Evolutionary conservation across 306 rosid species (phyloP).

Genomic region (Rubus parviflorus): DNA sequence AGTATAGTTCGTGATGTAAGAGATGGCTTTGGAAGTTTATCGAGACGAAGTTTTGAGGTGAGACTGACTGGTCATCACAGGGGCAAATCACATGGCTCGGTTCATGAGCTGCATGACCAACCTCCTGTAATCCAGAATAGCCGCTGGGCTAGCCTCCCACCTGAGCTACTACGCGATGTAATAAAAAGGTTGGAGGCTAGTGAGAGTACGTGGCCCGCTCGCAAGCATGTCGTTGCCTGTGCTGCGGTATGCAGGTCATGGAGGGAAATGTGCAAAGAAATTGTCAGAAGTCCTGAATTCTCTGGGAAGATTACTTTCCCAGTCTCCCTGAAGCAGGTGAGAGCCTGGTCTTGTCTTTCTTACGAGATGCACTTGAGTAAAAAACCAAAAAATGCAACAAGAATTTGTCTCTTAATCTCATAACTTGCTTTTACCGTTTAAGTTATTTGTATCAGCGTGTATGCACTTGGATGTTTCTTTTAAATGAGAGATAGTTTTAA

Average conservation of each 20-base stretch:
- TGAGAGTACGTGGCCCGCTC: constrained; percentile 85
- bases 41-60: constrained; percentile 78
- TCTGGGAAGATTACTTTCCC: constrained; percentile 90
- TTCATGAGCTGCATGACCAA: constrained; percentile 58
- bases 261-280: constrained; percentile 93
- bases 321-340: constrained; percentile 84
- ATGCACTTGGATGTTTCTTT: neutral
- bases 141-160: constrained; percentile 86
- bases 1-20: constrained; percentile 88
- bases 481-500: neutral
- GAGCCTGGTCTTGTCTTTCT: constrained; percentile 1
- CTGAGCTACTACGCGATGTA: constrained; percentile 82
- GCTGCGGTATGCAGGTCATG: constrained; percentile 87
- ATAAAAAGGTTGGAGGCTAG: constrained; percentile 77
- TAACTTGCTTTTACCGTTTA: neutral
- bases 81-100: constrained; percentile 68
- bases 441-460: neutral
- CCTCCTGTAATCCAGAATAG: constrained; percentile 52
- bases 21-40: constrained; percentile 84
- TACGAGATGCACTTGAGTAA: neutral
- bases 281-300: constrained; percentile 65
- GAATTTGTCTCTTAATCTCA: neutral
- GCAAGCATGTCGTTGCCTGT: constrained; percentile 76
- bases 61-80: constrained; percentile 69
- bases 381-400: neutral